Percentiles rank a stretch among this genome's conserved stretches.
These are phyloP conservation scores for Cryptosporidium xiaoi DNA, from an alignment of 169 alveolate genomes.

Conservation along the genomic window DNA sequence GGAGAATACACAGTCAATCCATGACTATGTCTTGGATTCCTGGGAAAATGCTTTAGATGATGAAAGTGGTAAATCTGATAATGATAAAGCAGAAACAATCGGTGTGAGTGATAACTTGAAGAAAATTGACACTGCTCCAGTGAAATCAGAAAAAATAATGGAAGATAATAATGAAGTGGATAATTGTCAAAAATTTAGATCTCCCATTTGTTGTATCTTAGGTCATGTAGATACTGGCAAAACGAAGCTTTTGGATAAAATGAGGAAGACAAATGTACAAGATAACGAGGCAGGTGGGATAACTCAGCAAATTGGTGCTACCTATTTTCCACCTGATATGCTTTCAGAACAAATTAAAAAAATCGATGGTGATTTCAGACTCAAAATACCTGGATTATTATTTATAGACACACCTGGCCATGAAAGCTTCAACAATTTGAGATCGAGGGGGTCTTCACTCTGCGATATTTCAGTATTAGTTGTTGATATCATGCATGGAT, in stretches of 20 bases:
- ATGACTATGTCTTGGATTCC: constrained; percentile 67
- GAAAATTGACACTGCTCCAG: constrained; percentile 47
- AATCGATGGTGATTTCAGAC: constrained; percentile 78
- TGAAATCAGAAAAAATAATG: constrained; percentile 8
- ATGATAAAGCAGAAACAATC: background rate
- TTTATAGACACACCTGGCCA: constrained; percentile 99
- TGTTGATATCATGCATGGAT: constrained; percentile 99
- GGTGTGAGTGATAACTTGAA: background rate
- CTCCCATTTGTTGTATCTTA: constrained; percentile 97
- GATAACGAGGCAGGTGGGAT: constrained; percentile 99
- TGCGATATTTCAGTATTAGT: constrained; percentile 99
- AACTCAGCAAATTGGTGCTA: constrained; percentile 99
- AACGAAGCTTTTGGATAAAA: constrained; percentile 98
- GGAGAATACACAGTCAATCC: constrained; percentile 3
- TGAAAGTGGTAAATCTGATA: too few species aligned
- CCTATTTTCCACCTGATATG: constrained; percentile 97
- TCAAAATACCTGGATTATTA: constrained; percentile 95
- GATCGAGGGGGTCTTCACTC: constrained; percentile 98
- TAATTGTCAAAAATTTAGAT: constrained; percentile 83
- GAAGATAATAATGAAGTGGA: constrained; percentile 74
- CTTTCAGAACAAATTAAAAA: constrained; percentile 89
- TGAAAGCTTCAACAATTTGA: constrained; percentile 90
- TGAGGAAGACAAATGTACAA: constrained; percentile 98
- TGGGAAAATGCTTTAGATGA: constrained; percentile 75
- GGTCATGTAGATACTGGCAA: constrained; percentile 99